Evolutionary conservation across 2,329 filamentous ascomycete species (phyloP).

Genomic region (Neopestalotiopsis sp.): DNA sequence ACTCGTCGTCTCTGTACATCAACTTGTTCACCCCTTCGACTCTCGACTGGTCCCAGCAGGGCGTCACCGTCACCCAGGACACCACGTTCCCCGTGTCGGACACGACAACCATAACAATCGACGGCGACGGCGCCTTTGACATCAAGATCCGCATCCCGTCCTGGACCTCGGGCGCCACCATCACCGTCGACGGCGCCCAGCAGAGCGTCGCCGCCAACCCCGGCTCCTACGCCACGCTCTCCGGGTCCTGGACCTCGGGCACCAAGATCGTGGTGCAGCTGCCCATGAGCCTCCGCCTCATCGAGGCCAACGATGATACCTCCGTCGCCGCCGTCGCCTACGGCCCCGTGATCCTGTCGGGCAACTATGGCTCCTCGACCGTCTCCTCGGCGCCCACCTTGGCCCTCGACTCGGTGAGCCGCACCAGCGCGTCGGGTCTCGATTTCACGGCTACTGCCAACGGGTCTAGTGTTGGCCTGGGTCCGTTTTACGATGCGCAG

Average conservation of each 20-base stretch:
- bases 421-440: constrained; percentile 28
- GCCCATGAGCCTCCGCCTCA: constrained; percentile 48
- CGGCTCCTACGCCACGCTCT: constrained; percentile 47
- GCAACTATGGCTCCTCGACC: constrained; percentile 46
- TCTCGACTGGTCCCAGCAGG: constrained; percentile 47
- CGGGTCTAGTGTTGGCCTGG: constrained; percentile 37
- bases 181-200: constrained; percentile 48
- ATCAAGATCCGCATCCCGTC: constrained; percentile 52
- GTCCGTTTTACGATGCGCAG: constrained; percentile 47
- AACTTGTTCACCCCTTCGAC: constrained; percentile 55
- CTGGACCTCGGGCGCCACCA: constrained; percentile 46
- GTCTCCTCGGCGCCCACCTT: constrained; percentile 37
- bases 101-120: constrained; percentile 44
- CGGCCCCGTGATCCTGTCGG: constrained; percentile 51
- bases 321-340: constrained; percentile 51
- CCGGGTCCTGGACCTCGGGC: constrained; percentile 47
- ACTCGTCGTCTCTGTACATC: constrained; percentile 48
- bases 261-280: constrained; percentile 50
- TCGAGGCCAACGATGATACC: constrained; percentile 53
- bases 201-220: constrained; percentile 33
- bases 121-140: constrained; percentile 36
- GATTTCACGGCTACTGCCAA: constrained; percentile 40
- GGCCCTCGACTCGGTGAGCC: constrained; percentile 35
- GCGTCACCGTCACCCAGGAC: constrained; percentile 47
- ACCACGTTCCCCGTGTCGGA: constrained; percentile 50